Base-by-base conservation (phyloP, 805 yeast species). In the Ogataea philodendri region DNA sequence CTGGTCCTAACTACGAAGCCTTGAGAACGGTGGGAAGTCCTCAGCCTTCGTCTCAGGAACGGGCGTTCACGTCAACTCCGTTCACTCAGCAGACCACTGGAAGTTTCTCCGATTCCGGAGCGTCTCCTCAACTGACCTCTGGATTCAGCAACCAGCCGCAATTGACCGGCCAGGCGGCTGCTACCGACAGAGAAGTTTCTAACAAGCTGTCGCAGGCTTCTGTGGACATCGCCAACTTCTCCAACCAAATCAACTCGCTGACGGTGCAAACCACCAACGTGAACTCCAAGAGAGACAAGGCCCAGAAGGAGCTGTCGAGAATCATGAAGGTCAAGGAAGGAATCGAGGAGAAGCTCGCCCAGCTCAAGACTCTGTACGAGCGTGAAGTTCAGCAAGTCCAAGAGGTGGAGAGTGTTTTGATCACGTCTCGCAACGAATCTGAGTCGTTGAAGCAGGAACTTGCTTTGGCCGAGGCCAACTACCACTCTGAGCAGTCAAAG, bases 151-250 rank as follows among this genome's bases (percentile, higher is more conserved):
- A 33, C 28, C 43, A 49, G n/a, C 47, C 49, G 5, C 33, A n/a
- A n/a, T n/a, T n/a, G n/a, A n/a, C 31, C 13, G 25, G 30, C 16
- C 21, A 15, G 11, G 10, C 35, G 6, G 6, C 18, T 8, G 18
- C 35, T 2, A 51, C 66, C 9, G 56, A 56, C 31, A 65, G 69
- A 5, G 84, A 74, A n/a, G 70, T 81, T 1, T 72, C 85, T 1
- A 77, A 79, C 18, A 78, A 81, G 52, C 65, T 87, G 32, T 78
- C 95, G 1, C 74, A 76, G 41, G 90, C 95, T 4, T 78, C 93
- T 5, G 74, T 88, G 5, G 96, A 86, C 49, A 73, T 87, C 57
- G 96, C 95, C 10, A 86, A 89, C 49, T 69, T 84, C 26, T 83
- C 95, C 0, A 85, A 81, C 49, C 96, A 89, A 63, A 81, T 86